phyloP scores from a whole-genome alignment of 352 stramenopile species.

The Phytopythium sindhum region DNA sequence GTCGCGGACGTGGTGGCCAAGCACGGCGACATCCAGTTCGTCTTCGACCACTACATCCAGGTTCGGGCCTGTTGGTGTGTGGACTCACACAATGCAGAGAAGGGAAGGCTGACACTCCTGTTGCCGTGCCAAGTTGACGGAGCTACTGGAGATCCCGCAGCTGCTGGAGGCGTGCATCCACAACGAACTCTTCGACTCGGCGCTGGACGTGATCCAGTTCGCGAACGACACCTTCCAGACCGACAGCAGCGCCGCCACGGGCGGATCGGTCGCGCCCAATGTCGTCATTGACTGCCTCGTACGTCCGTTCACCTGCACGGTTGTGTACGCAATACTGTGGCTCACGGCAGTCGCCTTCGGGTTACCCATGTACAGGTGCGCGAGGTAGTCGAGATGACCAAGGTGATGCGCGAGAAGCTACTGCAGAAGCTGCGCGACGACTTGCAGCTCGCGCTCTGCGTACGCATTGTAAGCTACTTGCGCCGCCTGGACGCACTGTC shows the following conservation, averaged over 20 bases:
- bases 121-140: constrained; percentile 76
- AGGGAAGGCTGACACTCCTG: neutral
- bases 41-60: constrained; percentile 88
- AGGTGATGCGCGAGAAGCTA: constrained; percentile 62
- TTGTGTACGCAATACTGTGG: neutral
- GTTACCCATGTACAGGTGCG: constrained; percentile 23
- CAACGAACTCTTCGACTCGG: constrained; percentile 96
- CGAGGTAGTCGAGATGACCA: constrained; percentile 68
- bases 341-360: neutral
- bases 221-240: constrained; percentile 62
- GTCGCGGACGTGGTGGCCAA: constrained; percentile 55
- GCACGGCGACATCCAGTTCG: constrained; percentile 85
- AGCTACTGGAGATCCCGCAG: constrained; percentile 97
- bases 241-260: constrained; percentile 10
- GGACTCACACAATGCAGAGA: too few species aligned
- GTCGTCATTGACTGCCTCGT: constrained; percentile 66
- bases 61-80: constrained; percentile 11
- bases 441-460: constrained; percentile 72
- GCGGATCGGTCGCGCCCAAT: constrained; percentile 25
- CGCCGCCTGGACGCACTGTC: constrained; percentile 63
- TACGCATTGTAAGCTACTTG: constrained; percentile 78
- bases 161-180: constrained; percentile 96
- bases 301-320: neutral
- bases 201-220: constrained; percentile 95
- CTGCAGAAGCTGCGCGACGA: constrained; percentile 83